Conservation (phyloP, 1,284 basidiomycete species). For the Xerocomus nothofagi region DNA sequence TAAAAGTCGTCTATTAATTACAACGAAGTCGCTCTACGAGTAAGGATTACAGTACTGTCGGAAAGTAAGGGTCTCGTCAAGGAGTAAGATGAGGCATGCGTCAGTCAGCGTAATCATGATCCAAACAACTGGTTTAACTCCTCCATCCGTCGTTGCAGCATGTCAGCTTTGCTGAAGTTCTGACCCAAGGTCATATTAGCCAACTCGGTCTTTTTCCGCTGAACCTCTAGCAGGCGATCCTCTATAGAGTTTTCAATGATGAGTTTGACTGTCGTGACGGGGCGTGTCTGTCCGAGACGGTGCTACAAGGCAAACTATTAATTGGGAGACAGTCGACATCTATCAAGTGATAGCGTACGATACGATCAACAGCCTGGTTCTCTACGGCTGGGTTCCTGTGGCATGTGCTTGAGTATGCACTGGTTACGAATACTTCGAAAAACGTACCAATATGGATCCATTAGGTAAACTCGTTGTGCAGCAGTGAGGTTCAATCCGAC, state of each 20-base stretch:
- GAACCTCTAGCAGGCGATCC: slow-evolving; percentile 83
- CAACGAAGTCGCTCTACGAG: slow-evolving; percentile 29
- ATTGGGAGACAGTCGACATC: slow-evolving; percentile 1
- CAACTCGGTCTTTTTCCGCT: slow-evolving; percentile 91
- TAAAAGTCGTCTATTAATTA: slow-evolving; percentile 31
- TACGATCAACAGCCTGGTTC: slow-evolving; percentile 93
- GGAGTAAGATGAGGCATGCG: slow-evolving; percentile 13
- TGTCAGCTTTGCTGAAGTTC: slow-evolving; percentile 78
- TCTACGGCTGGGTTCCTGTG: slow-evolving; percentile 94
- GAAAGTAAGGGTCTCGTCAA: slow-evolving; percentile 24
- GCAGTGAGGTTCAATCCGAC: slow-evolving; percentile 94
- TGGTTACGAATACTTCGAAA: not conserved
- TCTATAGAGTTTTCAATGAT: slow-evolving; percentile 96
- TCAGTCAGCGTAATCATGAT: slow-evolving; percentile 34
- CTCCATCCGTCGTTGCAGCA: slow-evolving; percentile 81
- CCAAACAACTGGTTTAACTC: slow-evolving; percentile 74
- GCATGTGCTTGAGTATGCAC: slow-evolving; percentile 7
- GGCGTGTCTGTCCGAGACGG: slow-evolving; percentile 88
- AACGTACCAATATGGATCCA: slow-evolving; percentile 91
- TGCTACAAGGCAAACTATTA: slow-evolving; percentile 51
- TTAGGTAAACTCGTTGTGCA: slow-evolving; percentile 89
- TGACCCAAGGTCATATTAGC: slow-evolving; percentile 88
- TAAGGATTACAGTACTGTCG: slow-evolving; percentile 32
- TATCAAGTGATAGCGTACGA: slow-evolving; percentile 43
- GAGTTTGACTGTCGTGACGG: slow-evolving; percentile 88